Evolutionary conservation across 345 rosid genomes (phyloP), one percentile per base, ranked within the genome.

Genomic region (Hypericum perforatum): DNA sequence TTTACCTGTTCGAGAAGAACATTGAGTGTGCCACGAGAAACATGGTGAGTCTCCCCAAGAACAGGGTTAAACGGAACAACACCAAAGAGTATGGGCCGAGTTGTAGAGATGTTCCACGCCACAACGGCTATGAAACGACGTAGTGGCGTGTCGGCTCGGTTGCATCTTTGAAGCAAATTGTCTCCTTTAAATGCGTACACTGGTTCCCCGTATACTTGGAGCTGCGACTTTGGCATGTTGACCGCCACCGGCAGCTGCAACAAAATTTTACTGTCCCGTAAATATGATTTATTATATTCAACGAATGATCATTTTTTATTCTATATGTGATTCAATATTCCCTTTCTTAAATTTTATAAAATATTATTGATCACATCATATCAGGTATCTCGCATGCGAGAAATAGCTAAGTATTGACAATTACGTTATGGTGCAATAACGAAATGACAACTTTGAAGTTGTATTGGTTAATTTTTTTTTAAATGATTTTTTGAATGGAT

Each of bases 1-100:
- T 1, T 22, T 22, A 80, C 97, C 76, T 91, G 96, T 52, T 91
- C 96, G 0, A 78, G 75, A 9, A 87, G 76, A 61, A 87, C 80
- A 53, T 91, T 82, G 63, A 87, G 78, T 63, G 54, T 63, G 37
- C 67, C 81, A 9, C 66, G 67, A 0, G 98, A 81, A 42, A 81
- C 92, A 54, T 87, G 98, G 54, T 91, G 98, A 45, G 95, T 91
- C 73, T 91, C 96, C 12, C 98, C 98, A 16, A 91, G 83, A 65
- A 82, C 32, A 10, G 95, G 87, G 53, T 91, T 91, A 56, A 71
- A 91, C 13, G 98, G 98, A 48, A 83, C 89, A 16, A 74, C 51
- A 0, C 98, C 98, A 13, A 84, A 84, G 39, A 63, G 8, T 0
- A 59, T 9, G 16, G 95, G 92, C 0, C 98, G 80, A 6, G 59